Evolutionary conservation across 306 rosid species (phyloP), one percentile per base, ranked within the genome.

Genomic region (Pyrus pyrifolia): DNA sequence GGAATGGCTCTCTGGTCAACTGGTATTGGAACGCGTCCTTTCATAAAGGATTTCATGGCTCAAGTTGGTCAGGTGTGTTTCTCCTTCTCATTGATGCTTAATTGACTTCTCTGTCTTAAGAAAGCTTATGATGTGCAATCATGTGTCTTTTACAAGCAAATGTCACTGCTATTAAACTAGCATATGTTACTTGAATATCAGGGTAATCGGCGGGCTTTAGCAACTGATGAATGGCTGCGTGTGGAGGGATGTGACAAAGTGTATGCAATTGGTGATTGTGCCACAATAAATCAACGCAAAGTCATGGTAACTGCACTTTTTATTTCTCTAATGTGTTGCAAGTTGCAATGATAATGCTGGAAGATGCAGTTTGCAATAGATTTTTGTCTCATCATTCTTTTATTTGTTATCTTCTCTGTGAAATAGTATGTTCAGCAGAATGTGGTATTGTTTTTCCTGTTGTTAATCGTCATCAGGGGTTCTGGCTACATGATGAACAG

Each of bases 1-100:
- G 99, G 99, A 78, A 91, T 95, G 99, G 96, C 89, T 76, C 97
- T 95, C 42, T 95, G 97, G 99, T 95, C 99, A 72, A 95, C 99
- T 52, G 99, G 99, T 40, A 85, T 92, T 13, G 99, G 97, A 67
- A 91, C 97, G 27, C 97, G 97, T 78, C 99, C 99, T 11, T 84
- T 95, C 66, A 74, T 95, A 45, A 88, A 79, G 74, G 93, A 95
- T 78, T 95, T 95, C 71, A 91, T 95, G 99, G 49, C 67, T 62
- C 96, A 90, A 82, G 87, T 95, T 77, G 97, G 95, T 70, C 97
- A 95, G 98, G 98, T 94, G 45, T 57, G 93, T 86, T 70, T 78
- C 81, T 70, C 59, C 52, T 70, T 62, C 78, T 62, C 19, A 44
- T 62, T 61, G 30, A 11, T 76, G 8, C 62, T 72, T 23, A 14